These are phyloP conservation scores for Botryotinia globosa DNA, from an alignment of 2,329 filamentous ascomycete species.

Conservation along the genomic window DNA sequence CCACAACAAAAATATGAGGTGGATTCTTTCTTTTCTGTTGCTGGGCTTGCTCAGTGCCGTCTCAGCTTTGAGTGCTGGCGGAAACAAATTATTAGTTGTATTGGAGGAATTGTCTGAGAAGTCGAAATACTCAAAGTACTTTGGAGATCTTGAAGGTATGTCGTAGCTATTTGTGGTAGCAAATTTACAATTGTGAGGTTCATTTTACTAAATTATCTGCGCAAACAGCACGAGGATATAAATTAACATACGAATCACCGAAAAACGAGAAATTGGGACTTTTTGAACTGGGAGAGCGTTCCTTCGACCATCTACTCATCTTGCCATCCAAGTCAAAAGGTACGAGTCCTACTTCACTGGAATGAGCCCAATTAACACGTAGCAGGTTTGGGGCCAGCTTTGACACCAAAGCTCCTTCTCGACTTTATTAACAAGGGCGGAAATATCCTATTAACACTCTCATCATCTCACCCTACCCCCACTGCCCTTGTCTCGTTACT, in stretches of 20 bases:
- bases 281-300: slow-evolving; percentile 81
- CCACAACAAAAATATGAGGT: slow-evolving; percentile 59
- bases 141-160: slow-evolving; percentile 68
- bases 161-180: slow-evolving; percentile 33
- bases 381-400: slow-evolving; percentile 76
- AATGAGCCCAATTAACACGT: slow-evolving; percentile 20
- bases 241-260: slow-evolving; percentile 76
- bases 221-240: slow-evolving; percentile 71
- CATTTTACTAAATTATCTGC: slow-evolving; percentile 20
- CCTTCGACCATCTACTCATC: slow-evolving; percentile 87
- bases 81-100: slow-evolving; percentile 78
- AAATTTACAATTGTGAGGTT: slow-evolving; percentile 1
- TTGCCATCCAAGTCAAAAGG: slow-evolving; percentile 90
- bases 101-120: slow-evolving; percentile 81
- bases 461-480: slow-evolving; percentile 66
- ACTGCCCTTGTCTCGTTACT: slow-evolving; percentile 75
- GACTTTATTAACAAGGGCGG: slow-evolving; percentile 89
- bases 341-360: slow-evolving; percentile 39
- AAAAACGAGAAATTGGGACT: slow-evolving; percentile 75
- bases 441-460: slow-evolving; percentile 85
- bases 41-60: slow-evolving; percentile 64
- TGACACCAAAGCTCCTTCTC: slow-evolving; percentile 82
- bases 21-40: slow-evolving; percentile 67
- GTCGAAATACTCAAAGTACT: slow-evolving; percentile 77
- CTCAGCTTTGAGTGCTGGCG: slow-evolving; percentile 74